Conservation (phyloP, 768 basidiomycete species). For the Auricularia cornea region DNA sequence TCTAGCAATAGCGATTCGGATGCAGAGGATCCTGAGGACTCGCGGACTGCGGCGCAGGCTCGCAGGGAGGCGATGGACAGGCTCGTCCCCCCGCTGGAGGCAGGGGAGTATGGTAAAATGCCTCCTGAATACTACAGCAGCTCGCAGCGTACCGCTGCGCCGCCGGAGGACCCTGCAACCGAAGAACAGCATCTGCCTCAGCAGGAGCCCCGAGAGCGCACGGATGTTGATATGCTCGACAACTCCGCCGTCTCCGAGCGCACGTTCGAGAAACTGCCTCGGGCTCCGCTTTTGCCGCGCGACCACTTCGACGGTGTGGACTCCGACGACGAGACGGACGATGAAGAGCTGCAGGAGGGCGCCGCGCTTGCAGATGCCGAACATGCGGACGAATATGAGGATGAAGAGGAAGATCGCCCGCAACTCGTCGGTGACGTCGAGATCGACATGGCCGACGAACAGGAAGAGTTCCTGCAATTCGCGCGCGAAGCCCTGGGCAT, state of each 20-base stretch:
- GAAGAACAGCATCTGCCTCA: constrained; percentile 11
- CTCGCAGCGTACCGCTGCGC: constrained; percentile 56
- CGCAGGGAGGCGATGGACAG: constrained; percentile 53
- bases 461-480: constrained; percentile 93
- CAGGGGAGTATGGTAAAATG: constrained; percentile 87
- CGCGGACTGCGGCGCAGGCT: constrained; percentile 36
- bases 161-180: constrained; percentile 36
- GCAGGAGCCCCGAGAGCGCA: no score
- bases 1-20: constrained; percentile 32
- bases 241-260: no score
- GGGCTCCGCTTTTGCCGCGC: constrained; percentile 73
- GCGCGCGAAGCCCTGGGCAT: constrained; percentile 88
- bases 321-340: constrained; percentile 81
- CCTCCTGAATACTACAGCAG: constrained; percentile 57
- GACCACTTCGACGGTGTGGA: constrained; percentile 87
- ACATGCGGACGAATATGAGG: constrained; percentile 35
- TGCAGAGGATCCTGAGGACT: constrained; percentile 19
- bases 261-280: constrained; percentile 35
- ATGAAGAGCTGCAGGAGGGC: constrained; percentile 33
- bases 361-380: constrained; percentile 17
- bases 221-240: no score
- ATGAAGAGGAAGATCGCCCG: constrained; percentile 74
- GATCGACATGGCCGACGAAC: constrained; percentile 86
- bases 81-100: constrained; percentile 71
- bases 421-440: constrained; percentile 79